These are phyloP conservation scores for Talaromyces sp. DNA, from an alignment of 2,329 filamentous ascomycete genomes.

Conservation along the genomic window DNA sequence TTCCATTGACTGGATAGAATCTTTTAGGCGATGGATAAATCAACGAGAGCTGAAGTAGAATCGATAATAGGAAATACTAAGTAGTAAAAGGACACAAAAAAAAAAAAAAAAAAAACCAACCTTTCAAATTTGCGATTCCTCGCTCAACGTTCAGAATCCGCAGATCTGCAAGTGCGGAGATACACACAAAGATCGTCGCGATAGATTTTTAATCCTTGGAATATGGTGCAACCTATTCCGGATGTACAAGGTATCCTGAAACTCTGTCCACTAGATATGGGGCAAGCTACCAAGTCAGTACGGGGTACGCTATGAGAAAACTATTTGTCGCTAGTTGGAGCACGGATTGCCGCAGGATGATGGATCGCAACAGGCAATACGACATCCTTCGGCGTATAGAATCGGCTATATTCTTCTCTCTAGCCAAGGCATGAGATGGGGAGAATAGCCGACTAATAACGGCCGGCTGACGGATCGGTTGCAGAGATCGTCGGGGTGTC, in stretches of 20 bases:
- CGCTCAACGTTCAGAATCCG: neutral
- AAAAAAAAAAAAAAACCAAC: no score
- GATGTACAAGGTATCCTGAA: neutral
- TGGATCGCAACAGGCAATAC: no score
- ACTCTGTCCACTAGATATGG: neutral
- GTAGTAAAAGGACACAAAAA: no score
- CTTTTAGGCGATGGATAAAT: neutral
- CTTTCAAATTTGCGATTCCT: neutral
- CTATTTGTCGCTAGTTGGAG: neutral
- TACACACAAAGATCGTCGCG: neutral
- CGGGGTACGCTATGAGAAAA: neutral
- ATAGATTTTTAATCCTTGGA: no score
- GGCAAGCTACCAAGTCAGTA: neutral
- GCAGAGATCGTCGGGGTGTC: neutral
- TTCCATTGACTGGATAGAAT: neutral
- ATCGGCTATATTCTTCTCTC: neutral
- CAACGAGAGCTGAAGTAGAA: neutral
- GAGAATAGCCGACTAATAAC: neutral
- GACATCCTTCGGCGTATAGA: no score
- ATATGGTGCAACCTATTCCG: neutral
- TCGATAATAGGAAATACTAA: no score
- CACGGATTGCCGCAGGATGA: neutral
- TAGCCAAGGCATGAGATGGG: neutral
- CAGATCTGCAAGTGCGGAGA: neutral
- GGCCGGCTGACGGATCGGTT: neutral